Conservation (phyloP, 1,284 basidiomycete species). For the Cutaneotrichosporon dermatis region DNA sequence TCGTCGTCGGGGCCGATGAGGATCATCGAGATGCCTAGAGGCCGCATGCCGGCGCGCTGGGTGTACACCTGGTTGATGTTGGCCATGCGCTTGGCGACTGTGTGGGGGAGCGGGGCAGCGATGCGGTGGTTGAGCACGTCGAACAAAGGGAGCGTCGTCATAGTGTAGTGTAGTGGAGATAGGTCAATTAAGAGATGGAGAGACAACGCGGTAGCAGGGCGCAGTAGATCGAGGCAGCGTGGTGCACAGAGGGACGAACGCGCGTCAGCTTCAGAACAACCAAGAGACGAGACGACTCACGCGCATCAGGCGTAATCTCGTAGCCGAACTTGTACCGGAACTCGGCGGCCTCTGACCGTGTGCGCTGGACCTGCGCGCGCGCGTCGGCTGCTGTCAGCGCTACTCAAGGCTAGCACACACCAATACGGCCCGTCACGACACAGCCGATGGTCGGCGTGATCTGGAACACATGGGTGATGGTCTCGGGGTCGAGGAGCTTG, state of each 20-base stretch:
- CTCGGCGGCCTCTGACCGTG: constrained; percentile 84
- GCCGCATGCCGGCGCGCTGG: constrained; percentile 94
- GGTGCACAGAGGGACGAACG: too few relatives aligned
- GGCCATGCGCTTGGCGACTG: constrained; percentile 82
- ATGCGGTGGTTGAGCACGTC: too few relatives aligned
- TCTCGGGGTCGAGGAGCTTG: constrained; percentile 92
- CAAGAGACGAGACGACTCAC: constrained; percentile 24
- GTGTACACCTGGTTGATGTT: constrained; percentile 99
- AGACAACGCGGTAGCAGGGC: too few relatives aligned
- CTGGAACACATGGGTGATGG: constrained; percentile 92
- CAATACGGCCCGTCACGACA: constrained; percentile 93
- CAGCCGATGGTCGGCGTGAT: constrained; percentile 96
- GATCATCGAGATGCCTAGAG: constrained; percentile 95
- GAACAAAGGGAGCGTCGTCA: too few relatives aligned
- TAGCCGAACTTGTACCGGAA: constrained; percentile 98
- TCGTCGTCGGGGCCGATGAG: constrained; percentile 90
- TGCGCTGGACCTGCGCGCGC: constrained; percentile 80
- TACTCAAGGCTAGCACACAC: constrained; percentile 49
- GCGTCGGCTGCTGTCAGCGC: constrained; percentile 69
- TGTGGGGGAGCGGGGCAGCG: neutral
- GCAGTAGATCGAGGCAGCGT: too few relatives aligned
- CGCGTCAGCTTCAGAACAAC: too few relatives aligned
- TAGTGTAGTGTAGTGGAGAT: too few relatives aligned
- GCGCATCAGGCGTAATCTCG: constrained; percentile 91
- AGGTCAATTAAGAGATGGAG: too few relatives aligned